Conservation (phyloP, 176 grass and related monocot genomes). For the Aegilops tauschii region DNA sequence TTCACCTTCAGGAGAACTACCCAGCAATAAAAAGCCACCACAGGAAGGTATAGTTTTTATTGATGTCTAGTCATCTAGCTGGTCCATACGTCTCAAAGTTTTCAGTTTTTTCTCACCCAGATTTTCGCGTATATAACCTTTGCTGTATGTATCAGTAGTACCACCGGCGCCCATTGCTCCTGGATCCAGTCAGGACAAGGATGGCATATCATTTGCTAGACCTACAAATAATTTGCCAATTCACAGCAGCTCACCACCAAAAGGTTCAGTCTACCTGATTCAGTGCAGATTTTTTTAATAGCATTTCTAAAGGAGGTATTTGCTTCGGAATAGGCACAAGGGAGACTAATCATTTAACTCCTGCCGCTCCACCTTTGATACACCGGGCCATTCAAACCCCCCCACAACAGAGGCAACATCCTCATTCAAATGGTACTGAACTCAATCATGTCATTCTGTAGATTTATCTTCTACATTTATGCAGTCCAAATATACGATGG, state of each 20-base stretch:
- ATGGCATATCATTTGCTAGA: constrained; percentile 12
- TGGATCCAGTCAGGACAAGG: constrained; percentile 10
- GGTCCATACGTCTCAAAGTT: neutral
- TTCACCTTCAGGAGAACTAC: constrained; percentile 28
- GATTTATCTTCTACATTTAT: constrained; percentile 25
- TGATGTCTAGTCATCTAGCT: neutral
- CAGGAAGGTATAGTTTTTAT: constrained; percentile 30
- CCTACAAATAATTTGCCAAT: constrained; percentile 21
- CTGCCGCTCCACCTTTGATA: constrained; percentile 15
- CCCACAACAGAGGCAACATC: constrained; percentile 9
- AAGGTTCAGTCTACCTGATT: constrained; percentile 25
- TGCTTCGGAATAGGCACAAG: constrained; percentile 10
- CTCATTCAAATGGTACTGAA: constrained; percentile 37
- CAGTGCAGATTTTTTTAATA: neutral
- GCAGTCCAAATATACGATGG: constrained; percentile 27
- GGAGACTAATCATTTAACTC: constrained; percentile 2
- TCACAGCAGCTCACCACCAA: constrained; percentile 19
- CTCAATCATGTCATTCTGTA: constrained; percentile 10
- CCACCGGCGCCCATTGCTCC: constrained; percentile 31
- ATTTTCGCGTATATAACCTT: constrained; percentile 11
- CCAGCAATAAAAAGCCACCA: constrained; percentile 8
- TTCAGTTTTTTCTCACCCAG: constrained; percentile 10
- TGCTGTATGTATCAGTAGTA: constrained; percentile 2
- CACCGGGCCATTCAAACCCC: neutral
- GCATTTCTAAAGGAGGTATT: constrained; percentile 7